These are phyloP conservation scores for Penicillium atrosanguineum DNA, from an alignment of 495 filamentous ascomycete genomes.

Conservation along the genomic window DNA sequence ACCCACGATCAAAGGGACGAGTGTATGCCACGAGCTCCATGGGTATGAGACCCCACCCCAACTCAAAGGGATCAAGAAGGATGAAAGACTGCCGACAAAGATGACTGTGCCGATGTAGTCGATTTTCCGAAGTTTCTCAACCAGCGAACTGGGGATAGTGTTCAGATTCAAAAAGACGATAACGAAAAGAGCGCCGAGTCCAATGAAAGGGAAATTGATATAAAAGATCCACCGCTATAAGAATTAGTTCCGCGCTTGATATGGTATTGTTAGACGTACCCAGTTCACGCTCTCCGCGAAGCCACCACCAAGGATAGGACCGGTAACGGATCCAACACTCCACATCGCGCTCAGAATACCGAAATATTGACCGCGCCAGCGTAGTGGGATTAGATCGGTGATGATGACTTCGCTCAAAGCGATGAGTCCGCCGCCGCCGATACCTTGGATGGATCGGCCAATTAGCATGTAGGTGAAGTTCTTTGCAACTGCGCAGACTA, in stretches of 20 bases:
- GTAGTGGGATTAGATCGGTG: conserved; percentile 60
- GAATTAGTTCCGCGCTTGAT: neutral
- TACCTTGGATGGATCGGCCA: conserved; percentile 65
- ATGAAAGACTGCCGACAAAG: conserved; percentile 50
- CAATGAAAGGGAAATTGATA: conserved; percentile 57
- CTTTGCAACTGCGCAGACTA: conserved; percentile 52
- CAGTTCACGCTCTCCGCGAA: conserved; percentile 65
- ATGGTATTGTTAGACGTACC: conserved; percentile 29
- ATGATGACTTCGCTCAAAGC: conserved; percentile 64
- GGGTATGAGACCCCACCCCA: conserved; percentile 52
- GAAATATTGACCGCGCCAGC: conserved; percentile 45
- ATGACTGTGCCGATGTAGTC: conserved; percentile 61
- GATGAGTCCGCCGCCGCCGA: conserved; percentile 71
- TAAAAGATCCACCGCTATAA: conserved; percentile 50
- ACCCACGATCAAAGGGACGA: conserved; percentile 59
- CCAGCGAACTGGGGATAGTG: conserved; percentile 32
- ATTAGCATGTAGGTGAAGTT: conserved; percentile 65
- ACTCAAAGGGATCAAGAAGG: conserved; percentile 48
- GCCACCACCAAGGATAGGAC: conserved; percentile 66
- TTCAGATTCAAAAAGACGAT: conserved; percentile 50
- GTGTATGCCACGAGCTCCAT: conserved; percentile 50
- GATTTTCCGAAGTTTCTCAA: conserved; percentile 46
- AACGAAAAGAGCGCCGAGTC: conserved; percentile 42
- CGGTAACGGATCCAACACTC: conserved; percentile 63
- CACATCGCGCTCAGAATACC: conserved; percentile 56